Base-by-base conservation (phyloP, 2,329 filamentous ascomycete species). In the Sclerotinia glacialis region DNA sequence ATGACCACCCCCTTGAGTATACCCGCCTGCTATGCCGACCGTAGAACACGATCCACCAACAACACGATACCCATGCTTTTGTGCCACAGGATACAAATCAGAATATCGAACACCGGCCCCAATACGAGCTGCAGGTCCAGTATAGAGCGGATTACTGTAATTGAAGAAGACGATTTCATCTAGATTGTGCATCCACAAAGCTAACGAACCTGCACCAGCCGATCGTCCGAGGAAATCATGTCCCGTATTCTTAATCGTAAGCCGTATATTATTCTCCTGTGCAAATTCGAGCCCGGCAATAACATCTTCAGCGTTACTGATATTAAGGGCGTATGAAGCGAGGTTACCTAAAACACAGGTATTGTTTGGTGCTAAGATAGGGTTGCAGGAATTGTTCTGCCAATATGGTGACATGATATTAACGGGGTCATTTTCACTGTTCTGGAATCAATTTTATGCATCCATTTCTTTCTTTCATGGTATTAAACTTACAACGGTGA, bases 191-290 rank as follows among this genome's bases (percentile, higher is more conserved):
- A 54, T 69, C 67, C 67, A 68, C 5, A 69, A 14, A 11, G 53
- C 60, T 5, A 69, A 60, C 12, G 65, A 64, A 21, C 62, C 64
- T 5, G 67, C 42, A 14, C 42, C 58, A 7, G 65, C 26, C 3
- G 59, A 65, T 18, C 65, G 59, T 23, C 71, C 77, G 2, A 69
- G 74, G 64, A 79, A 82, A 69, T 81, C 79, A 69, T 82, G 79
- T 5, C 80, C 79, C 1, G 80, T 81, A 67, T 80, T 81, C 69
- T 79, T 80, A 64, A 77, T 73, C 1, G 71, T 74, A 12, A 77
- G 63, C 11, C 74, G 77, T 31, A 77, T 72, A 18, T 72, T 73
- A 3, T 71, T 66, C 21, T 74, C 71, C 23, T 66, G 68, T 40
- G 76, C 77, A 68, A 78, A 79, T 21, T 69, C 61, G 26, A 78